phyloP scores from a whole-genome alignment of 176 grass and related monocot species.

The Cenchrus americanus region DNA sequence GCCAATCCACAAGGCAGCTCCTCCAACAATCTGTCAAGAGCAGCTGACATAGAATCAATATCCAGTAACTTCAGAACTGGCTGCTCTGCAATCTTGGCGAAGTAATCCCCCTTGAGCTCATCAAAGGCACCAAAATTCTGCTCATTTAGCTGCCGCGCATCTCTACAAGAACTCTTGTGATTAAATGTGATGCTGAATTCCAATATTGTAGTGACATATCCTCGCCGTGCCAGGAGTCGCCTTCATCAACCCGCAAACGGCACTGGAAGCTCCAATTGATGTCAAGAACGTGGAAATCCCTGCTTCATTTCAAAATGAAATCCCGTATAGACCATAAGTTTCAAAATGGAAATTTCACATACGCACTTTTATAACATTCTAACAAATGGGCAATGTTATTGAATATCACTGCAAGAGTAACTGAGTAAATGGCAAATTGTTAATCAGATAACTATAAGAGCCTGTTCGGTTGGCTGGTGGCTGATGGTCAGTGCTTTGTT shows the following conservation, averaged over 20 bases:
- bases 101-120: conserved; percentile 31
- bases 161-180: conserved; percentile 28
- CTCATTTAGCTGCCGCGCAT: conserved; percentile 26
- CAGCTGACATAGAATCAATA: not conserved
- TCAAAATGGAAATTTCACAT: not conserved
- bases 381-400: not conserved
- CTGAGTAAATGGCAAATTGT: too few relatives aligned
- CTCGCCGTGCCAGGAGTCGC: not conserved
- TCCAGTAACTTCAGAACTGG: conserved; percentile 24
- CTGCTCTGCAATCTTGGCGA: conserved; percentile 20
- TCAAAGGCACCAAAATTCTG: conserved; percentile 24
- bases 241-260: conserved; percentile 5
- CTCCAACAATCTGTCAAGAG: conserved; percentile 11
- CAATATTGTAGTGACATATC: conserved; percentile 15
- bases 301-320: conserved; percentile 12
- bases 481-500: too few relatives aligned
- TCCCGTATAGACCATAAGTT: not conserved
- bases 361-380: not conserved
- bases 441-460: too few relatives aligned
- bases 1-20: not conserved
- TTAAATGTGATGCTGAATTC: conserved; percentile 20
- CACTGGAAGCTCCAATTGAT: conserved; percentile 10
- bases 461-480: too few relatives aligned
- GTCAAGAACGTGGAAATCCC: conserved; percentile 12
- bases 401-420: not conserved